Evolutionary conservation across 2,329 filamentous ascomycete species (phyloP).

Genomic region (Xylariaceae sp.): DNA sequence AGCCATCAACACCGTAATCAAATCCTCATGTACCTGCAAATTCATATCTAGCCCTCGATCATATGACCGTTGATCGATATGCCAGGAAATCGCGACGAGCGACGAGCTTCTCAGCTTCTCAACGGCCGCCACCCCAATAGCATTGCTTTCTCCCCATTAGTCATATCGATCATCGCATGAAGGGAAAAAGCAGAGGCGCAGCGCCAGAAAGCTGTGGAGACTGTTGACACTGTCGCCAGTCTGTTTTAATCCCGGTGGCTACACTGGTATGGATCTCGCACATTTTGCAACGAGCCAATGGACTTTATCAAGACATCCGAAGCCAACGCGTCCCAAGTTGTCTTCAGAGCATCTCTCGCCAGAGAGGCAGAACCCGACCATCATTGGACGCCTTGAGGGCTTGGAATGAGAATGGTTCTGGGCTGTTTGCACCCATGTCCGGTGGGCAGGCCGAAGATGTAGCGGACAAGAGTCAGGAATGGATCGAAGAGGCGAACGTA

Average conservation of each 20-base stretch:
- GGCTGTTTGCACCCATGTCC: constrained; percentile 9
- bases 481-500: constrained; percentile 48
- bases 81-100: too few relatives aligned
- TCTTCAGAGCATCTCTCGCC: constrained; percentile 6
- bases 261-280: constrained; percentile 13
- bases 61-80: too few relatives aligned
- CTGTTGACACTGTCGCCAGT: constrained; percentile 6
- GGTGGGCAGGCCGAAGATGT: constrained; percentile 9
- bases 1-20: too few relatives aligned
- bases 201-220: not conserved
- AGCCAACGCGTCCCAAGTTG: constrained; percentile 7
- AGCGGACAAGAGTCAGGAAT: constrained; percentile 7
- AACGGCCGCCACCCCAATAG: too few relatives aligned
- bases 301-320: not conserved
- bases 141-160: too few relatives aligned
- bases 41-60: too few relatives aligned
- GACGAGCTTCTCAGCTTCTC: too few relatives aligned
- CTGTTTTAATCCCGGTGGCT: constrained; percentile 12
- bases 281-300: constrained; percentile 3
- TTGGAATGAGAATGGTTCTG: constrained; percentile 10
- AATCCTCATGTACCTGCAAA: too few relatives aligned
- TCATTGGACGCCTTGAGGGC: constrained; percentile 4
- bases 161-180: not conserved
- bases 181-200: constrained; percentile 1
- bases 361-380: not conserved